Conservation (phyloP, 2,329 filamentous ascomycete species). For the Trichophyton mentagrophytes region DNA sequence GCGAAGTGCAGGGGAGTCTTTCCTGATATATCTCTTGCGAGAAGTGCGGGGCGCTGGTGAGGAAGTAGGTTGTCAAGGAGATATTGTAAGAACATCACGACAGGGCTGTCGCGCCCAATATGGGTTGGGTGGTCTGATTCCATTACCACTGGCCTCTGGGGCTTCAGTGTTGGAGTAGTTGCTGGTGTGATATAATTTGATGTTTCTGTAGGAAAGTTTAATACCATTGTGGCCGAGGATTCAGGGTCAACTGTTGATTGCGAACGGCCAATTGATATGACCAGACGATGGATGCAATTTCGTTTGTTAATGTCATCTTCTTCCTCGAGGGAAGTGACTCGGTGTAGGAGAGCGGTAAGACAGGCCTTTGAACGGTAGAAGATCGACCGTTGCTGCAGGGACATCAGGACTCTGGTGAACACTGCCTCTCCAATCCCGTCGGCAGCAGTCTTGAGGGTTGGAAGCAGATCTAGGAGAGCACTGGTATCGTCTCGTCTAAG, state of each 20-base stretch:
- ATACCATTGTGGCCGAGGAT: slow-evolving; percentile 40
- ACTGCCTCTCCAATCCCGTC: slow-evolving; percentile 49
- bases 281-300: slow-evolving; percentile 82
- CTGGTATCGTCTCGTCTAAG: slow-evolving; percentile 30
- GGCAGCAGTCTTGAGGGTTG: slow-evolving; percentile 44
- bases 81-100: slow-evolving; percentile 53
- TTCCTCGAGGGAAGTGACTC: slow-evolving; percentile 63
- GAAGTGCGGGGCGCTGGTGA: slow-evolving; percentile 54
- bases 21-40: slow-evolving; percentile 20
- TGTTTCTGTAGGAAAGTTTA: slow-evolving; percentile 41
- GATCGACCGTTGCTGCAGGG: slow-evolving; percentile 38
- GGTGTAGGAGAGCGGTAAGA: slow-evolving; percentile 56
- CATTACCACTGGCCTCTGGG: slow-evolving; percentile 49
- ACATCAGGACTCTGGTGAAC: slow-evolving; percentile 46
- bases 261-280: slow-evolving; percentile 79
- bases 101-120: slow-evolving; percentile 56
- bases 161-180: slow-evolving; percentile 50
- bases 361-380: slow-evolving; percentile 61
- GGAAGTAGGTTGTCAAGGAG: slow-evolving; percentile 55
- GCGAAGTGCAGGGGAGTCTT: slow-evolving; percentile 26
- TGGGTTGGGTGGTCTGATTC: slow-evolving; percentile 52
- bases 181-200: slow-evolving; percentile 70
- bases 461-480: slow-evolving; percentile 39
- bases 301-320: slow-evolving; percentile 86
- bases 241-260: slow-evolving; percentile 45